Base-by-base conservation (phyloP, 805 yeast genomes). In the Candida xyloterini region DNA sequence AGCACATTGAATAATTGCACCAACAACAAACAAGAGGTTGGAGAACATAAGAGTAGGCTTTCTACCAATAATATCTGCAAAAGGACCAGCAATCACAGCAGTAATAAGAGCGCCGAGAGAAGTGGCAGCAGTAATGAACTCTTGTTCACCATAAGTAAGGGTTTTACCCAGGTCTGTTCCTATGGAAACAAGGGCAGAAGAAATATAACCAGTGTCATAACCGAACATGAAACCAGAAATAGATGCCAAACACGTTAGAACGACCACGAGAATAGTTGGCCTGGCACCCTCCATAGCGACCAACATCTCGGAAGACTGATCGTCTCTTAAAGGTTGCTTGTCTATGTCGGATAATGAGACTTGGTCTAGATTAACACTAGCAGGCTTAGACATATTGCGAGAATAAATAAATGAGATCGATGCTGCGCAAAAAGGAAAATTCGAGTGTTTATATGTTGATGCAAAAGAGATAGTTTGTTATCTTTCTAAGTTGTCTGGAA, bases 151-250 rank as follows among this genome's bases (percentile, higher is more conserved):
- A 42, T 78, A 74, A 0, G 89, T 69, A 38, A 90, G 70, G 0
- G 60, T 53, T 41, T 72, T 71, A 49, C 78, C 77, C 46, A 91
- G 73, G 58, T 86, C 95, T 5, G 79, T 76, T 10, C 90, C 89
- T 33, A 91, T 79, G 26, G 89, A 79, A 15, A 90, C 95, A 53
- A 91, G 71, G 0, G 97, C 97, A 14, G 95, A 81, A 3, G 98
- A 91, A 29, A 91, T 90, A 64, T 91, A 91, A 51, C 98, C 98
- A 1, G 98, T 91, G 62, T 91, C 99, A 58, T 91, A 91, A 51
- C 99, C 99, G 65, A 91, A 91, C 88, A 91, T 79, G 65, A 90
- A 88, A 1, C 98, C 98, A 0, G 96, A 89, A 47, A 91, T 82
- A 7, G 96, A 89, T 0, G 96, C 79, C 20, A 81, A 79, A 35